phyloP scores from a whole-genome alignment of 257 asterid genomes.

The Linaria vulgaris region DNA sequence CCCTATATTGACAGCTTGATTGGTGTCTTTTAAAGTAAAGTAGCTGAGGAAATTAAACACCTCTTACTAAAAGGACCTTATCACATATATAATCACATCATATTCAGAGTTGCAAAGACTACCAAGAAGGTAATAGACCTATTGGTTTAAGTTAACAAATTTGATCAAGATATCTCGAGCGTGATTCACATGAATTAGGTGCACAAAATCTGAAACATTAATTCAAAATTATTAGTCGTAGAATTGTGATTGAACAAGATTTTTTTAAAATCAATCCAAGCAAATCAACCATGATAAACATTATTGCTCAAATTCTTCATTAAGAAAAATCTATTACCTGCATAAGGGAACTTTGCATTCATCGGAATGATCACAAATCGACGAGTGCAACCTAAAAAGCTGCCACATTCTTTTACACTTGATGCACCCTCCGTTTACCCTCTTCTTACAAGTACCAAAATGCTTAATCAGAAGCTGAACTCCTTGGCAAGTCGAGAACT shows the following conservation, averaged over 20 bases:
- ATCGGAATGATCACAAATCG: conserved; percentile 68
- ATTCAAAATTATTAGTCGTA: too few relatives aligned
- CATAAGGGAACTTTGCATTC: conserved; percentile 87
- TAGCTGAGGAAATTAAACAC: conserved; percentile 3
- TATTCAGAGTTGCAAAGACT: neutral
- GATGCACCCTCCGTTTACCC: conserved; percentile 72
- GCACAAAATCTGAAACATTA: too few relatives aligned
- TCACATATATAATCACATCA: conserved; percentile 7
- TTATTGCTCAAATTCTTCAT: too few relatives aligned
- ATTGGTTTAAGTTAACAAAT: neutral
- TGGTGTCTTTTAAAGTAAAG: conserved; percentile 16
- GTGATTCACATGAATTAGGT: neutral
- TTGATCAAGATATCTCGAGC: neutral
- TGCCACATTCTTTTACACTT: conserved; percentile 94
- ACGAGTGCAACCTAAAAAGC: conserved; percentile 72
- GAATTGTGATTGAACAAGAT: too few relatives aligned
- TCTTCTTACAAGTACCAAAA: conserved; percentile 70
- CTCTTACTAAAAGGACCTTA: conserved; percentile 14
- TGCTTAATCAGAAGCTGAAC: conserved; percentile 76
- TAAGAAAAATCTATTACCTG: conserved; percentile 49
- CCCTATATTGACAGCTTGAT: conserved; percentile 31
- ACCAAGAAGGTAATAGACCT: neutral
- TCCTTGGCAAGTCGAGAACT: conserved; percentile 76
- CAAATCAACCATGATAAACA: too few relatives aligned
- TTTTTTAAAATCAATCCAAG: too few relatives aligned